These are phyloP conservation scores for Xylaria sp. DNA, from an alignment of 2,329 filamentous ascomycete species.

Conservation along the genomic window DNA sequence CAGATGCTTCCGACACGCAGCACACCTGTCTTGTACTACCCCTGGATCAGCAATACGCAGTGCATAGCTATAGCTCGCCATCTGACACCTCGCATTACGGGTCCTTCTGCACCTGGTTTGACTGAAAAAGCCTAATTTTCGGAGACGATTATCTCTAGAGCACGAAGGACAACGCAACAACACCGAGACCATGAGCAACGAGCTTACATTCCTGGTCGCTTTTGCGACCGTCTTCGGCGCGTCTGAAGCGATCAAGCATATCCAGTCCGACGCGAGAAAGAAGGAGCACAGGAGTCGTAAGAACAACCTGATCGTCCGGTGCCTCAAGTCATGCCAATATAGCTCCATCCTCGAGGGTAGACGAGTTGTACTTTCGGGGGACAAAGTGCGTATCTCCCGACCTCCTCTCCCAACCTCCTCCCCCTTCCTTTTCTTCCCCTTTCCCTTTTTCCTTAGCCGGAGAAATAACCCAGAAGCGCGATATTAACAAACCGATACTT, in stretches of 20 bases:
- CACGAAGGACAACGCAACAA: slow-evolving; percentile 20
- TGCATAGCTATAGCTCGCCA: slow-evolving; percentile 12
- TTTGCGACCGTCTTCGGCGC: slow-evolving; percentile 59
- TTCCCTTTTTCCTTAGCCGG: not conserved
- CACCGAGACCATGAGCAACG: slow-evolving; percentile 41
- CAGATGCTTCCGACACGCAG: slow-evolving; percentile 36
- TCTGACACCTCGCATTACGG: slow-evolving; percentile 19
- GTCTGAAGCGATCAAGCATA: slow-evolving; percentile 59
- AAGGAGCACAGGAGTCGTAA: slow-evolving; percentile 62
- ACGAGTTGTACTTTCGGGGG: slow-evolving; percentile 57
- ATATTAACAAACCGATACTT: not conserved
- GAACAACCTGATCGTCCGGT: slow-evolving; percentile 60
- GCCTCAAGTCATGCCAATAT: slow-evolving; percentile 59
- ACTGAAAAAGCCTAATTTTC: slow-evolving; percentile 16
- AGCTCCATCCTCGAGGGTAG: slow-evolving; percentile 58
- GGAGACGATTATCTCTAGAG: slow-evolving; percentile 10
- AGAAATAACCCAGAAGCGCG: slow-evolving; percentile 2
- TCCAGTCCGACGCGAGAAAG: slow-evolving; percentile 58
- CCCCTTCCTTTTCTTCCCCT: not conserved
- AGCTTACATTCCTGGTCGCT: slow-evolving; percentile 52
- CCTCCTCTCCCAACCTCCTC: not conserved
- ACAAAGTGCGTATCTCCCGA: slow-evolving; percentile 50
- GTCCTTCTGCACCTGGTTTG: slow-evolving; percentile 7
- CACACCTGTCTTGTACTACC: slow-evolving; percentile 33
- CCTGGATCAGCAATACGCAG: slow-evolving; percentile 36